These are phyloP conservation scores for Cephalotrichum gorgonifer DNA, from an alignment of 2,329 filamentous ascomycete species.

Conservation along the genomic window DNA sequence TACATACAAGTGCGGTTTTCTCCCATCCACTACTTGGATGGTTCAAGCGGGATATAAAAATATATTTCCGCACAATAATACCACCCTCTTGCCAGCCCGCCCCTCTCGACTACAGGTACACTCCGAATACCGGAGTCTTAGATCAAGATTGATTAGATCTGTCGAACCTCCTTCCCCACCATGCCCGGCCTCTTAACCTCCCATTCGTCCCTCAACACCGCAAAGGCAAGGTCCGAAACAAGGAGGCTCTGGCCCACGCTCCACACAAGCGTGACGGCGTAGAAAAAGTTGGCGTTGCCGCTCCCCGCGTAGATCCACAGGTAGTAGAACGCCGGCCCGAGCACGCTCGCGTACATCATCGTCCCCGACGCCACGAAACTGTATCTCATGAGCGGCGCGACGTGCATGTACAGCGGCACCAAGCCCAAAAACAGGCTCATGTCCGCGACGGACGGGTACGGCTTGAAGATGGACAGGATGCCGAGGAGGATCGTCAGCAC, in stretches of 20 bases:
- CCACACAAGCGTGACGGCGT: constrained; percentile 98
- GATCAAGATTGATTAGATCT: constrained; percentile 48
- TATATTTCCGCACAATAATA: neutral
- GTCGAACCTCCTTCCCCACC: constrained; percentile 75
- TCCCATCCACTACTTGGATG: too few relatives aligned
- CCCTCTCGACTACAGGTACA: too few relatives aligned
- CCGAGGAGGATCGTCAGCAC: constrained; percentile 77
- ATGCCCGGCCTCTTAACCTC: constrained; percentile 86
- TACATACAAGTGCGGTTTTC: too few relatives aligned
- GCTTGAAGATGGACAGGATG: constrained; percentile 91
- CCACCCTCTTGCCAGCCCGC: neutral
- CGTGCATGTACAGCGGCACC: constrained; percentile 77
- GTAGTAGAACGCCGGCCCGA: constrained; percentile 93
- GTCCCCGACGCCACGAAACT: constrained; percentile 77
- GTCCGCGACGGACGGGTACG: constrained; percentile 89
- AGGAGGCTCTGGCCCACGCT: constrained; percentile 80
- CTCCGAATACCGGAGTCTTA: neutral
- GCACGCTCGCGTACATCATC: constrained; percentile 75
- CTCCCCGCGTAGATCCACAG: constrained; percentile 97
- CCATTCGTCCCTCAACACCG: constrained; percentile 84
- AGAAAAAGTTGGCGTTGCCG: constrained; percentile 98
- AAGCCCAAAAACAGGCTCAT: constrained; percentile 76
- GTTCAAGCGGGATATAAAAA: too few relatives aligned
- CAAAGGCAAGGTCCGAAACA: constrained; percentile 80
- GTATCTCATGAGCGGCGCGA: constrained; percentile 90